A percentile compares a stretch with the other conserved stretches of the same genome.
phyloP scores from a whole-genome alignment of 1,284 basidiomycete genomes.

The Ceratobasidium sp. region DNA sequence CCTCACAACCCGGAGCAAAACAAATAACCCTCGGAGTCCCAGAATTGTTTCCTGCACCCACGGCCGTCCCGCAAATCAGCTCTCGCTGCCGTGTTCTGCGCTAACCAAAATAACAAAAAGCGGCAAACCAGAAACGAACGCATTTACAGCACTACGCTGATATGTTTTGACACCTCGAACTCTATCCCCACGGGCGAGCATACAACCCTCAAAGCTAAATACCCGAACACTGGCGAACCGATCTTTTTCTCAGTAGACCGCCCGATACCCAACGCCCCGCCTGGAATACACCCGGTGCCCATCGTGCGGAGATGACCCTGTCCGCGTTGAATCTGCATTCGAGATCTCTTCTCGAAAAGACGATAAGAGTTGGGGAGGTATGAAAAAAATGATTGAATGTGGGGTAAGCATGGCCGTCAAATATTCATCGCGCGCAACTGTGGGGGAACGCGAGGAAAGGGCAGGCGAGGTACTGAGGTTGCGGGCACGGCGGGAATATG shows the following conservation, averaged over 20 bases:
- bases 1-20: not conserved
- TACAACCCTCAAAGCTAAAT: not conserved
- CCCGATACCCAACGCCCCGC: not conserved
- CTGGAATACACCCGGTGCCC: not conserved
- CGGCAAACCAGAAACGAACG: not conserved
- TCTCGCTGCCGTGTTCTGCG: not conserved
- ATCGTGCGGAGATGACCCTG: not conserved
- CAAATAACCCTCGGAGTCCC: not conserved
- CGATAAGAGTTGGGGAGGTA: not conserved
- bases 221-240: constrained; percentile 2
- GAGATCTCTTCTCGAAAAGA: not conserved
- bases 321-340: not conserved
- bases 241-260: not conserved
- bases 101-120: not conserved
- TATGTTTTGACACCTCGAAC: not conserved
- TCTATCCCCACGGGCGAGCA: constrained; percentile 1
- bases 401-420: not conserved
- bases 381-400: not conserved
- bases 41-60: not conserved
- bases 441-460: not conserved
- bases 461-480: not conserved
- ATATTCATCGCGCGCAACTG: not conserved
- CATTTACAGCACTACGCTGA: not conserved
- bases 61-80: not conserved
- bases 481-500: not conserved